Evolutionary conservation across 2,329 filamentous ascomycete species (phyloP), one percentile per base, ranked within the genome.

Genomic region (Pseudocercospora musae): DNA sequence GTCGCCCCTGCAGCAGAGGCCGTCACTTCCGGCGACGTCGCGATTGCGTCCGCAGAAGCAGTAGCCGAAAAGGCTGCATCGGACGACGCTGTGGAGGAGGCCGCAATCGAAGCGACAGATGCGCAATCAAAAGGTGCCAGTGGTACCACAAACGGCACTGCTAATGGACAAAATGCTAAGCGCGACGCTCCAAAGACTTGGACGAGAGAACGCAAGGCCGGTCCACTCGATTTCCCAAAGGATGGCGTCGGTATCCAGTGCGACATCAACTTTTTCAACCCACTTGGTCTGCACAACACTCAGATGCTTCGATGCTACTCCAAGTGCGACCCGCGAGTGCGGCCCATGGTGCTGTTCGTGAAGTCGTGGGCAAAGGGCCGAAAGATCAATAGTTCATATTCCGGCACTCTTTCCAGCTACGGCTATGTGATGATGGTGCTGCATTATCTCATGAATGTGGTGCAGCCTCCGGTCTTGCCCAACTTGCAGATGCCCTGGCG

Each of bases 391-490:
- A 91, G 88, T 46, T 87, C 91, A 1, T 96, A 96, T 73, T 88
- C 88, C 40, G 92, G 93, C 46, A 96, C 92, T 0, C 80, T 97
- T 18, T 93, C 90, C 57, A 94, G 90, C 68, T 96, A 96, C 71
- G 92, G 93, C 55, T 97, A 94, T 76, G 91, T 95, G 4, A 79
- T 96, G 42, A 96, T 97, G 92, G 87, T 96, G 4, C 80, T 96
- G 15, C 93, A 97, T 76, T 96, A 94, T 72, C 84, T 96, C 27
- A 87, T 95, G 71, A 96, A 96, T 69, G 76, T 96, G 57, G 89
- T 85, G 0, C 81, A 86, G 53, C 92, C 93, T 0, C 91, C 92
- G 58, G 89, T 97, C 18, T 87, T 91, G 62, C 91, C 90, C 0
- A 96, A 97, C 71, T 82, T 97, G 1, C 92, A 96, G 72, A 77